Percentiles rank a stretch among this genome's conserved stretches.
These are phyloP conservation scores for Pharnaceum exiguum DNA, from an alignment of 148 eudicot genomes.

Conservation along the genomic window DNA sequence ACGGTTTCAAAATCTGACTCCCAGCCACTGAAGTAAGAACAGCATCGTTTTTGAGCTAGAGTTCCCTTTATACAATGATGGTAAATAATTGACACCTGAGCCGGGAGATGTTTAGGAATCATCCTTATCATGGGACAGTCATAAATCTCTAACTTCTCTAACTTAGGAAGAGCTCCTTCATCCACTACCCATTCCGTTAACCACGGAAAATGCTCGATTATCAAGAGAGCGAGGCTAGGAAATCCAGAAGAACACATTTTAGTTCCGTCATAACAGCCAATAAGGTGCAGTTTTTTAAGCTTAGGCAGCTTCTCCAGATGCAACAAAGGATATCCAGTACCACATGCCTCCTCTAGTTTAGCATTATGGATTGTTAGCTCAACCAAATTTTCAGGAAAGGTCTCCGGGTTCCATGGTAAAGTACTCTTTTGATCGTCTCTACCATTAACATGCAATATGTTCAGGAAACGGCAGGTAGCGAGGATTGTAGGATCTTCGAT, in stretches of 20 bases:
- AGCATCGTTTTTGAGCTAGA: no score
- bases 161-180: constrained; percentile 14
- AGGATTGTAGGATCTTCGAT: background rate
- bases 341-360: background rate
- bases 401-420: background rate
- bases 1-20: no score
- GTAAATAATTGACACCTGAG: no score
- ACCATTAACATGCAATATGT: background rate
- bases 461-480: background rate
- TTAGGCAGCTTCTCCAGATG: constrained; percentile 12
- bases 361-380: background rate
- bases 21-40: no score
- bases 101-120: constrained; percentile 2
- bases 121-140: background rate
- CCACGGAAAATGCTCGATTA: background rate
- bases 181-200: background rate
- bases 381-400: constrained; percentile 10
- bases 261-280: background rate
- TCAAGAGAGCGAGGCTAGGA: constrained; percentile 10
- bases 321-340: no score
- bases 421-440: background rate
- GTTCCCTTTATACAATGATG: no score
- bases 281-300: background rate
- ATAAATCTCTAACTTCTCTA: background rate
- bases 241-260: background rate